Percentiles rank a stretch among this genome's conserved stretches.
These are phyloP conservation scores for Blakeslea trispora DNA, from an alignment of 371 early-diverging fungal species.

Conservation along the genomic window DNA sequence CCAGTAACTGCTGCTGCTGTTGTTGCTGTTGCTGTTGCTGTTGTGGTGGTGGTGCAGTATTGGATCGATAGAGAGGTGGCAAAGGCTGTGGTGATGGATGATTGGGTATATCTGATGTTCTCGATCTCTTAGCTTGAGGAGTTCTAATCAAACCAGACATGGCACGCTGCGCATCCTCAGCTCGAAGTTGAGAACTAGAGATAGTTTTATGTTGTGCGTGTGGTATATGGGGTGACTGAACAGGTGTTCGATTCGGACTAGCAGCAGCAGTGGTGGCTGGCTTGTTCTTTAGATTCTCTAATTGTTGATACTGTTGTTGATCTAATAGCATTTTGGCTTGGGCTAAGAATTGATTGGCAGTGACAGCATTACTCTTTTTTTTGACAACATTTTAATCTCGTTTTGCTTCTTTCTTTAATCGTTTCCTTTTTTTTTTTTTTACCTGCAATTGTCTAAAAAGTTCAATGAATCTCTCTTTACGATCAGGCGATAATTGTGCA, in stretches of 20 bases:
- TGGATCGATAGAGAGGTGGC: slow-evolving; percentile 24
- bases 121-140: slow-evolving; percentile 35
- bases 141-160: slow-evolving; percentile 37
- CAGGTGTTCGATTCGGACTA: slow-evolving; percentile 6
- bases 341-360: slow-evolving; percentile 39
- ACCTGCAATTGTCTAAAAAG: slow-evolving; percentile 45
- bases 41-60: slow-evolving; percentile 7
- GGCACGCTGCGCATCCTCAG: slow-evolving; percentile 35
- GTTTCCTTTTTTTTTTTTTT: not conserved
- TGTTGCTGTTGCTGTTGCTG: slow-evolving; percentile 7
- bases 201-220: slow-evolving; percentile 17
- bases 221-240: slow-evolving; percentile 15
- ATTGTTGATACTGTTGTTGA: slow-evolving; percentile 45
- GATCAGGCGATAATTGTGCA: slow-evolving; percentile 38
- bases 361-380: slow-evolving; percentile 32
- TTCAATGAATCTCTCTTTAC: slow-evolving; percentile 39
- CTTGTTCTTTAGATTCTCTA: slow-evolving; percentile 47
- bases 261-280: slow-evolving; percentile 16
- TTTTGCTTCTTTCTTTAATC: not conserved
- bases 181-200: slow-evolving; percentile 31
- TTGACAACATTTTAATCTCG: no score
- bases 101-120: slow-evolving; percentile 35
- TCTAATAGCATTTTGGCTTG: slow-evolving; percentile 43
- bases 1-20: slow-evolving; percentile 7
- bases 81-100: slow-evolving; percentile 21